Percentiles rank a stretch among this genome's conserved stretches.
phyloP scores from a whole-genome alignment of 495 filamentous ascomycete species.

The Astrocystis sublimbata region DNA sequence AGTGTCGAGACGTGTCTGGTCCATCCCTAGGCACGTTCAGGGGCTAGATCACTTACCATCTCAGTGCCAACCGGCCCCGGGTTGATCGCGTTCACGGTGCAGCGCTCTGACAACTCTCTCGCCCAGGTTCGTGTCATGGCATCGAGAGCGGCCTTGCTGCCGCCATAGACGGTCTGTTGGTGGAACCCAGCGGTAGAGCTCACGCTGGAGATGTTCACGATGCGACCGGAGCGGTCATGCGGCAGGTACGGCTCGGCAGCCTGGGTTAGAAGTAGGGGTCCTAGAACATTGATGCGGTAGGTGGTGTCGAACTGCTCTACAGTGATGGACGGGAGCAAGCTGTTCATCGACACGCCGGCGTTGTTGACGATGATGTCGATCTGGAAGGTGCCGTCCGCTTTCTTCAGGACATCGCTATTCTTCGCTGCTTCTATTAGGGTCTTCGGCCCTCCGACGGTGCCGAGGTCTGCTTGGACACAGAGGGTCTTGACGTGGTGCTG shows the following conservation, averaged over 20 bases:
- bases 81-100: constrained; percentile 86
- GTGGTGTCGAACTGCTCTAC: constrained; percentile 65
- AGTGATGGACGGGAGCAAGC: constrained; percentile 57
- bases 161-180: constrained; percentile 77
- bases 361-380: constrained; percentile 89
- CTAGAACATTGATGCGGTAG: constrained; percentile 83
- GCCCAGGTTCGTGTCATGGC: constrained; percentile 92
- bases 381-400: constrained; percentile 49
- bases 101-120: constrained; percentile 72
- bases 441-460: constrained; percentile 37
- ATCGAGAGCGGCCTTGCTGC: constrained; percentile 86
- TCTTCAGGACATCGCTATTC: constrained; percentile 30
- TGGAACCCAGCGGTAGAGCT: constrained; percentile 67
- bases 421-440: constrained; percentile 36
- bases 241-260: constrained; percentile 71
- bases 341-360: constrained; percentile 68
- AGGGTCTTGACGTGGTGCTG: constrained; percentile 41
- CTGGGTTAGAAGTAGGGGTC: constrained; percentile 77
- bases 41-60: constrained; percentile 54
- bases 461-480: constrained; percentile 48
- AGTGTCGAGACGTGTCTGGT: too few relatives aligned
- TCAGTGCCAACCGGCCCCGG: constrained; percentile 85
- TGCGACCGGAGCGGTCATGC: constrained; percentile 69
- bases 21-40: too few relatives aligned
- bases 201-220: constrained; percentile 76